phyloP scores from a whole-genome alignment of 352 stramenopile species.

The Pythium catenulatum region DNA sequence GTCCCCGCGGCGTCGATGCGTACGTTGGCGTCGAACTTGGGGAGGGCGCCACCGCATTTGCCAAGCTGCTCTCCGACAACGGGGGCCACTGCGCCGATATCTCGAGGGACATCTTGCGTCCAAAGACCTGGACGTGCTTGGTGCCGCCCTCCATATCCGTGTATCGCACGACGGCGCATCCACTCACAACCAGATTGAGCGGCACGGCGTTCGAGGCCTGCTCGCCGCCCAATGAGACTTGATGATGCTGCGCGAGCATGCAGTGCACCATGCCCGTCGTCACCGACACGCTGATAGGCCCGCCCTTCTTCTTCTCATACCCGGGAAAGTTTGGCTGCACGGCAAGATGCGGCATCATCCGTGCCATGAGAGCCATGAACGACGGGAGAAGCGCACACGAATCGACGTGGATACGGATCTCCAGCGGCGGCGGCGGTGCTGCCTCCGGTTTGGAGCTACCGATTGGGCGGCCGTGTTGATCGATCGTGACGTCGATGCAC shows the following conservation, averaged over 20 bases:
- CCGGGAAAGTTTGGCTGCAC: constrained; percentile 67
- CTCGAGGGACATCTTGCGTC: constrained; percentile 84
- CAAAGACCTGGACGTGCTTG: constrained; percentile 79
- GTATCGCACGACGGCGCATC: constrained; percentile 78
- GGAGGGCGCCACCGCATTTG: constrained; percentile 28
- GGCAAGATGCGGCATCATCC: constrained; percentile 71
- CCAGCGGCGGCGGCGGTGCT: constrained; percentile 42
- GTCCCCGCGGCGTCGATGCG: not conserved
- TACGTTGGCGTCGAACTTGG: constrained; percentile 57
- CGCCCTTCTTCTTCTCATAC: constrained; percentile 59
- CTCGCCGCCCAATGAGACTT: not conserved
- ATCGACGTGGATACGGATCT: constrained; percentile 81
- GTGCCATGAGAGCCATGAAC: constrained; percentile 72
- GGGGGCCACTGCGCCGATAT: constrained; percentile 79
- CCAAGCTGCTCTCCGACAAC: constrained; percentile 1
- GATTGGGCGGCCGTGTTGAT: constrained; percentile 54
- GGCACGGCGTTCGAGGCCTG: not conserved
- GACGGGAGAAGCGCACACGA: constrained; percentile 75
- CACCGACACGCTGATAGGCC: constrained; percentile 75
- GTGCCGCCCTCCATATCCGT: constrained; percentile 68
- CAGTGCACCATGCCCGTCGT: constrained; percentile 81
- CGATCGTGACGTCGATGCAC: constrained; percentile 71
- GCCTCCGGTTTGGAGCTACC: not conserved
- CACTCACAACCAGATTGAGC: constrained; percentile 78
- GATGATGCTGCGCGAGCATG: constrained; percentile 71